phyloP scores from a whole-genome alignment of 1,284 basidiomycete genomes.

The Tetrapyrgos nigripes region DNA sequence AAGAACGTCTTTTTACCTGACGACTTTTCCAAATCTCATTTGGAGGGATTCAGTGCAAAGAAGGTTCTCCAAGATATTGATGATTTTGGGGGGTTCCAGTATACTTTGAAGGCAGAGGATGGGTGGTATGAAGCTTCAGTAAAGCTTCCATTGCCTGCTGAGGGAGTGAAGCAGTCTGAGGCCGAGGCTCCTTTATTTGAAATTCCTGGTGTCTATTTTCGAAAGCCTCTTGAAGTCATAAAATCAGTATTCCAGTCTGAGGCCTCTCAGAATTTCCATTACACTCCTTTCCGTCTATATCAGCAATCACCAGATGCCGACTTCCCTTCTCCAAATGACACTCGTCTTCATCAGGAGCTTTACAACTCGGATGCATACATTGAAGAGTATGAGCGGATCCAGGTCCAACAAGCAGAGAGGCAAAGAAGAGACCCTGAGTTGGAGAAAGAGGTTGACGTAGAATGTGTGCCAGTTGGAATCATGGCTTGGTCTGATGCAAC shows the following conservation, averaged over 20 bases:
- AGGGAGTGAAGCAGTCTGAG: constrained; percentile 19
- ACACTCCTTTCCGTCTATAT: constrained; percentile 15
- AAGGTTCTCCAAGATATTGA: not conserved
- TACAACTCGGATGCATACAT: constrained; percentile 8
- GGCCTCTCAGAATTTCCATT: constrained; percentile 15
- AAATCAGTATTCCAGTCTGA: constrained; percentile 14
- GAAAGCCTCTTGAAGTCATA: constrained; percentile 20
- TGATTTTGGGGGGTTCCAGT: not conserved
- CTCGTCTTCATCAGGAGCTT: not conserved
- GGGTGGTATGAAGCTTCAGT: not conserved
- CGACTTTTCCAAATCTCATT: constrained; percentile 10
- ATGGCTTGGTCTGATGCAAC: constrained; percentile 47
- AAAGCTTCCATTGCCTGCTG: not conserved
- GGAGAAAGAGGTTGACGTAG: constrained; percentile 19
- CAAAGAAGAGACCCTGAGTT: not conserved
- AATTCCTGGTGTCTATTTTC: constrained; percentile 29
- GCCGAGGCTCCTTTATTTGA: constrained; percentile 26
- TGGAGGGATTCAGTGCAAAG: constrained; percentile 7
- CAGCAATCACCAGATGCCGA: not conserved
- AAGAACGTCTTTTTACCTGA: constrained; percentile 21
- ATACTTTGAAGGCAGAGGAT: not conserved
- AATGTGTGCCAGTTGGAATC: constrained; percentile 30
- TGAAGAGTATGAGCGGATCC: constrained; percentile 4
- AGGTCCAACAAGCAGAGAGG: not conserved
- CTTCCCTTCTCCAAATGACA: not conserved